Base-by-base conservation (phyloP, 176 grass and related monocot species). In the Aegilops umbellulata region DNA sequence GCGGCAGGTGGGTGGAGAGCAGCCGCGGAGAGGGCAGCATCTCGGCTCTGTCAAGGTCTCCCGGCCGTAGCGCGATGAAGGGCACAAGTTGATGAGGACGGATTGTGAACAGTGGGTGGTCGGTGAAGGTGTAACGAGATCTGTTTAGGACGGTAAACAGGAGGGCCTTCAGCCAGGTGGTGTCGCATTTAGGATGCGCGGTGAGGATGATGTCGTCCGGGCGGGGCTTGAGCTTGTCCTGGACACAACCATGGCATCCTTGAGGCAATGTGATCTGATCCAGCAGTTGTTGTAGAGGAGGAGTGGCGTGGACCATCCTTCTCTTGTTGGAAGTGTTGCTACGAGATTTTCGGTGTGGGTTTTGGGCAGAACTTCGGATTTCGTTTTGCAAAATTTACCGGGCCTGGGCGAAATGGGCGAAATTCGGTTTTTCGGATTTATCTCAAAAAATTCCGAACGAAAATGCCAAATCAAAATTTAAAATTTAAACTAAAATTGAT, bases 121-220 rank as follows among this genome's bases (percentile, higher is more conserved):
- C 29, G 2, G 10, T 9, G 1, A 31, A 58, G 2, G 15, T 31
- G 2, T 65, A 82, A 3, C 65, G 57, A 4, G 71, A 35, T 31
- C 79, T 69, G 32, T 82, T 41, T 14, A 66, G 7, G 41, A 81
- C 60, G 3, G 86, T 5, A 10, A 88, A 88, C 31, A 31, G 4
- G 0, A 88, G 53, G 13, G 86, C 58, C 8, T 88, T 88, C 8
- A 88, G 30, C 86, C 80, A 88, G 0, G 86, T 88, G 1, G 86
- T 88, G 8, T 80, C 60, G 3, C 58, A 22, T 26, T 88, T 88
- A 1, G 58, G 11, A 7, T 38, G 35, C 3, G 67, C 74, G 19
- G 38, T 11, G 34, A 88, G 53, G 15, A 77, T 24, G 22, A 84
- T 23, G 20, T 88, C 80, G 26, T 65, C 69, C 1, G n/a, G 49